Percentiles rank a stretch among this genome's conserved stretches.
phyloP scores from a whole-genome alignment of 495 filamentous ascomycete species.

The Alectoria sarmentosa region DNA sequence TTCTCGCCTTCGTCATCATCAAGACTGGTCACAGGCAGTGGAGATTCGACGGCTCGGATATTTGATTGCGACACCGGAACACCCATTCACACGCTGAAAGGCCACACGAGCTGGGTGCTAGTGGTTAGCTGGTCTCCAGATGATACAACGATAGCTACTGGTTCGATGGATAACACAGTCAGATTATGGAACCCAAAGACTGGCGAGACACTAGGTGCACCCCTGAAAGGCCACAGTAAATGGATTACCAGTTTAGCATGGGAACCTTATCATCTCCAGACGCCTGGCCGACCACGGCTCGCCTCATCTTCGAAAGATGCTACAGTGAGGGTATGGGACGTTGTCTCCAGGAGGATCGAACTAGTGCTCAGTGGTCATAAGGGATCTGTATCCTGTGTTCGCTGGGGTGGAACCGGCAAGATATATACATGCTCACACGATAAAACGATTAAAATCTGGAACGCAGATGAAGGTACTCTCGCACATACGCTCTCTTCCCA shows the following conservation, averaged over 20 bases:
- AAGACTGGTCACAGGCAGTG: slow-evolving; percentile 80
- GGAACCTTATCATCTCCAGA: slow-evolving; percentile 89
- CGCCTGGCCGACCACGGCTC: slow-evolving; percentile 64
- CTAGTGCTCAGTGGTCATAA: slow-evolving; percentile 83
- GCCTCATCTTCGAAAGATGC: slow-evolving; percentile 88
- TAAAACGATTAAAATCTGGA: slow-evolving; percentile 90
- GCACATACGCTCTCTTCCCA: slow-evolving; percentile 74
- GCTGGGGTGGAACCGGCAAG: slow-evolving; percentile 84
- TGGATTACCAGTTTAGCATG: slow-evolving; percentile 85
- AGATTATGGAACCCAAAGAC: slow-evolving; percentile 84
- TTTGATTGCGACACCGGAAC: slow-evolving; percentile 97
- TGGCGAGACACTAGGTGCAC: slow-evolving; percentile 64
- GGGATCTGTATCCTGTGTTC: slow-evolving; percentile 78
- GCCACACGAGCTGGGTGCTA: slow-evolving; percentile 90
- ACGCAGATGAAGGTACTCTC: slow-evolving; percentile 67
- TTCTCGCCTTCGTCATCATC: slow-evolving; percentile 81
- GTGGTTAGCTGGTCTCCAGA: slow-evolving; percentile 82
- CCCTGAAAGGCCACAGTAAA: slow-evolving; percentile 84
- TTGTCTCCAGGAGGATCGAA: slow-evolving; percentile 68
- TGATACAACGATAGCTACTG: slow-evolving; percentile 74
- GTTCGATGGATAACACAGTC: slow-evolving; percentile 88
- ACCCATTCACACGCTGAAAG: slow-evolving; percentile 80
- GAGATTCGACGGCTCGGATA: slow-evolving; percentile 86
- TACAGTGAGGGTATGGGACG: slow-evolving; percentile 85
- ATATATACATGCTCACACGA: slow-evolving; percentile 92